Conservation (phyloP, 495 filamentous ascomycete species). For the Lasiosphaeria hispida region DNA sequence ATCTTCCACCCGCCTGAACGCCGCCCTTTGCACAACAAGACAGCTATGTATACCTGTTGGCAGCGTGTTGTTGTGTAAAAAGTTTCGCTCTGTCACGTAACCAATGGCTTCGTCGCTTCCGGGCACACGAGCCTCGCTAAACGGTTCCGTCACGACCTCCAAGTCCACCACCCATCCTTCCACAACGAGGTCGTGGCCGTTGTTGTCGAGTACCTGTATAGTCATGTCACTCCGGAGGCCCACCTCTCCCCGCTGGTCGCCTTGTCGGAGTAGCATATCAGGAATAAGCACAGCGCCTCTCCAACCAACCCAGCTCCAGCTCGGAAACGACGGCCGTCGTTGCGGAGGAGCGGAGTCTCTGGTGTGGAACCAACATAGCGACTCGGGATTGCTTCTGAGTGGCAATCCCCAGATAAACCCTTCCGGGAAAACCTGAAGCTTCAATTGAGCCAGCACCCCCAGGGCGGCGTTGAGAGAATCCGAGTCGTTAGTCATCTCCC, state of each 20-base stretch:
- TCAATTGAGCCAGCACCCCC: conserved; percentile 9
- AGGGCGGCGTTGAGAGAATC: conserved; percentile 22
- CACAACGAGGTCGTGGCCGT: conserved; percentile 2
- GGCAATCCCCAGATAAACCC: conserved; percentile 24
- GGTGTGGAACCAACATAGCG: conserved; percentile 16
- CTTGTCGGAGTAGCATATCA: not conserved
- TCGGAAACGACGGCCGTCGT: conserved; percentile 12
- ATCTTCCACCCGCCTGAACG: not conserved
- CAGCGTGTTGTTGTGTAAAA: conserved; percentile 20
- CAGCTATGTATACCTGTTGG: conserved; percentile 7
- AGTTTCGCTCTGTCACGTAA: conserved; percentile 17
- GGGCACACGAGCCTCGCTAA: conserved; percentile 13
- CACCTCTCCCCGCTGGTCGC: not conserved
- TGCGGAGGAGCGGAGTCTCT: not conserved
- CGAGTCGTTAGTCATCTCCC: conserved; percentile 15
- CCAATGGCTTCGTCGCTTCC: conserved; percentile 12
- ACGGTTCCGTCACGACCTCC: conserved; percentile 17
- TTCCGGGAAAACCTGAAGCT: conserved; percentile 8
- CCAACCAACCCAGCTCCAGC: conserved; percentile 23
- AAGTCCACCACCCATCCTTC: conserved; percentile 11
- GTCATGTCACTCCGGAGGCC: conserved; percentile 10
- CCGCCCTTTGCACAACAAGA: conserved; percentile 13
- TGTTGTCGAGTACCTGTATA: not conserved
- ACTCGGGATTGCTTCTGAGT: conserved; percentile 3
- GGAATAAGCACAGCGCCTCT: conserved; percentile 5